Conservation (phyloP, 2,329 filamentous ascomycete species). For the Cladosporium phlei region DNA sequence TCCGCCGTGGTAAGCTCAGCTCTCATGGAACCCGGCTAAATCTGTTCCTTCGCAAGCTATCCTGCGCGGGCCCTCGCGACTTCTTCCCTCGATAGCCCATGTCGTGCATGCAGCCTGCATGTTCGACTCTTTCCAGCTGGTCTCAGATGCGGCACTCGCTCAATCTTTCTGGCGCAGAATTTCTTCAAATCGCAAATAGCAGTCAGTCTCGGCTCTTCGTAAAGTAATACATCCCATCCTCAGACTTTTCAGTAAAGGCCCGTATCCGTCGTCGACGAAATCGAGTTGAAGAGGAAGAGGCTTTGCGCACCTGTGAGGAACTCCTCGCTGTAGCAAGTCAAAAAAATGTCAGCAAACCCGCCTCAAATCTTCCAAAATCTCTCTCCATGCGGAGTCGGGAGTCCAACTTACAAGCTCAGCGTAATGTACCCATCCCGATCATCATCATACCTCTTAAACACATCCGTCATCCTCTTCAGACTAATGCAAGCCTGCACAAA, state of each 20-base stretch:
- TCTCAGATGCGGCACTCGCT: not conserved
- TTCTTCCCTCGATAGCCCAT: no score
- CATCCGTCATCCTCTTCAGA: slow-evolving; percentile 96
- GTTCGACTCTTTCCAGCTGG: no score
- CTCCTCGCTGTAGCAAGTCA: slow-evolving; percentile 46
- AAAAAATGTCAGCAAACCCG: not conserved
- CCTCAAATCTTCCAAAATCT: no score
- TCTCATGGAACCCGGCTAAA: no score
- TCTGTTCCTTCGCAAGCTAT: no score
- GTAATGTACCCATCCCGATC: slow-evolving; percentile 84
- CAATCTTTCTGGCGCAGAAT: slow-evolving; percentile 13
- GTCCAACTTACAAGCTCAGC: slow-evolving; percentile 52
- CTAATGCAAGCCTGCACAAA: slow-evolving; percentile 98
- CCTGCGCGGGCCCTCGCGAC: no score
- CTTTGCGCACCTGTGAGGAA: slow-evolving; percentile 53
- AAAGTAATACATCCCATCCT: not conserved
- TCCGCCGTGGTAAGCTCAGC: no score
- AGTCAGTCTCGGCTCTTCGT: not conserved
- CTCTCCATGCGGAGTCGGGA: no score
- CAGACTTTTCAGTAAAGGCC: slow-evolving; percentile 44
- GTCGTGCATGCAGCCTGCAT: no score
- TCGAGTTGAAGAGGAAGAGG: slow-evolving; percentile 52
- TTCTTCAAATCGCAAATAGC: slow-evolving; percentile 1
- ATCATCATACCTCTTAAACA: slow-evolving; percentile 98
- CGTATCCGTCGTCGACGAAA: slow-evolving; percentile 47